Base-by-base conservation (phyloP, 345 rosid genomes). In the Gossypioides kirkii region DNA sequence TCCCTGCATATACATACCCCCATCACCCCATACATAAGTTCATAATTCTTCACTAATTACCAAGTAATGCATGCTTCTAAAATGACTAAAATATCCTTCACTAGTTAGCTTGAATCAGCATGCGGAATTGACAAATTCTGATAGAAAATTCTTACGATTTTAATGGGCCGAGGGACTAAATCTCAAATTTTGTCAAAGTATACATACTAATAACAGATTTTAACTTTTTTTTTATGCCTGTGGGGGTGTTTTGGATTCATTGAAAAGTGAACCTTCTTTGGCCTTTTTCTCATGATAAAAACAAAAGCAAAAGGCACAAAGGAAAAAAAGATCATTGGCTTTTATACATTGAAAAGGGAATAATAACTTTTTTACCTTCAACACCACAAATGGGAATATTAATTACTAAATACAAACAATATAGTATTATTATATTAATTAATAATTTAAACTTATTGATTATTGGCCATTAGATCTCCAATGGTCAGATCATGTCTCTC, bases 1-100 rank as follows among this genome's bases (percentile, higher is more conserved):
- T 95, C 98, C 82, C 99, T 95, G 90, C 78, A 69, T 12, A 6
- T 26, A 36, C 41, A 6, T 26, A 36, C 41, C 41, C 41, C 18
- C 47, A 8, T 8, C 47, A 8, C 47, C n/a, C n/a, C n/a, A n/a
- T n/a, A n/a, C n/a, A n/a, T n/a, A n/a, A n/a, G 3, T 64, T 56
- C 53, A n/a, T 47, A 47, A 60, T 56, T 72, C 26, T 18, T 52
- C 7, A 26, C n/a, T 69, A 9, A 49, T 25, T 8, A 32, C 4
- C 12, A 14, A 61, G 2, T 28, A 14, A 23, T 25, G 10, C 42
- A 12, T 12, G 22, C 12, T n/a, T n/a, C n/a, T n/a, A n/a, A n/a
- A n/a, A n/a, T n/a, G n/a, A n/a, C n/a, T n/a, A n/a, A n/a, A n/a
- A n/a, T n/a, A n/a, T n/a, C n/a, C n/a, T n/a, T n/a, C n/a, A n/a